Percentiles rank a stretch among this genome's conserved stretches.
phyloP scores from a whole-genome alignment of 306 rosid genomes.

The Sesbania bispinosa region DNA sequence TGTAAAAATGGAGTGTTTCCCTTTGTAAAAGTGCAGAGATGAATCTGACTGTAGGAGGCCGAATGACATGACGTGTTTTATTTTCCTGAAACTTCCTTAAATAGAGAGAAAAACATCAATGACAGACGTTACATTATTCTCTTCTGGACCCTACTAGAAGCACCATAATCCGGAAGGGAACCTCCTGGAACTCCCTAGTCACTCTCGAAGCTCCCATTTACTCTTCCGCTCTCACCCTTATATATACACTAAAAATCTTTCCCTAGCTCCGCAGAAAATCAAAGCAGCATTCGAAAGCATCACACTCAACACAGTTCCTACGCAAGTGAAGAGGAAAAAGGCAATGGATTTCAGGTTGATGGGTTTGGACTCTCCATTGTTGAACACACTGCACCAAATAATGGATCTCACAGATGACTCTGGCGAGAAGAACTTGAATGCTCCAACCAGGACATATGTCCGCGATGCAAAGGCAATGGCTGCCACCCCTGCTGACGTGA shows the following conservation, averaged over 20 bases:
- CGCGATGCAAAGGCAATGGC: slow-evolving; percentile 93
- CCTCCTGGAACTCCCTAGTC: slow-evolving; percentile 10
- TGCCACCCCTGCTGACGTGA: slow-evolving; percentile 79
- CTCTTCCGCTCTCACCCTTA: background rate
- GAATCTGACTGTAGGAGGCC: too few species aligned
- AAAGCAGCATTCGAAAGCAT: background rate
- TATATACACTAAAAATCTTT: background rate
- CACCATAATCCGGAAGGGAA: too few species aligned
- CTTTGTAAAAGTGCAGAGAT: too few species aligned
- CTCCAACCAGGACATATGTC: slow-evolving; percentile 60
- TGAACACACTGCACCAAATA: slow-evolving; percentile 60
- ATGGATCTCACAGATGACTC: slow-evolving; percentile 46
- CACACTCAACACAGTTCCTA: too few species aligned
- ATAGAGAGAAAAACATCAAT: background rate
- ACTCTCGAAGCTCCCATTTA: slow-evolving; percentile 38
- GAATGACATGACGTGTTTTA: too few species aligned
- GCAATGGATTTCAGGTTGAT: slow-evolving; percentile 68
- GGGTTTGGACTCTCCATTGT: slow-evolving; percentile 65
- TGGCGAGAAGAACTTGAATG: slow-evolving; percentile 44
- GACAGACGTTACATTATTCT: background rate
- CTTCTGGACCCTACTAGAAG: slow-evolving; percentile 23
- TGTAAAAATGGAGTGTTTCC: too few species aligned
- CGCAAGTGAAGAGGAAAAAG: background rate
- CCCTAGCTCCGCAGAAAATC: fast-evolving
- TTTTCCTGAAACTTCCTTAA: background rate